Base-by-base conservation (phyloP, 768 basidiomycete species). In the Hirschioporus abietinus region DNA sequence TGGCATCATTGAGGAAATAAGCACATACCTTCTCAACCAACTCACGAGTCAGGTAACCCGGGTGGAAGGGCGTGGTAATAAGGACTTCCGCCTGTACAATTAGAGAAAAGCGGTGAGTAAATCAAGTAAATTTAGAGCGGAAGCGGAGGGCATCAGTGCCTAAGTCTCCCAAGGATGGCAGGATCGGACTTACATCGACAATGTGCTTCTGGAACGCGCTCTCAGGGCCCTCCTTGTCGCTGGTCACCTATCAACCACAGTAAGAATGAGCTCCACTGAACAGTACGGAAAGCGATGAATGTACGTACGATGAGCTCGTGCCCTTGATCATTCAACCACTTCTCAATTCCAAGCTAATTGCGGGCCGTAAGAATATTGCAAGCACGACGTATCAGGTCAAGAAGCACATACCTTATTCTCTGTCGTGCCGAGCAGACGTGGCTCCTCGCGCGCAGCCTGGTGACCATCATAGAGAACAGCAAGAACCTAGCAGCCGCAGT, bases 21-120 rank as follows among this genome's bases (percentile, higher is more conserved):
- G 30, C 34, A 57, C 75, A 61, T 73, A 84, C 89, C 83, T 90
- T 91, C 64, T 86, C 81, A 68, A 92, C 73, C 65, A 92, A 80
- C 0, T 91, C 90, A 42, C 80, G 83, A 1, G 91, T 93, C 67
- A 93, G 83, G 76, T 93, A 93, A 70, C 88, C 91, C 66, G 91
- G 91, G 76, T 93, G 91, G 87, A 93, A 93, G 5, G 91, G 91
- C 5, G 91, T 92, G 1, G 91, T 91, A 75, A 92, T 92, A 73
- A 92, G 75, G 66, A 92, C 84, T 75, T 92, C 91, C 60, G 89
- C 88, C 89, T 91, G 72, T 66, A 42, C 66, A 64, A 63, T 64
- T 59, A 64, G 18, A 67, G 67, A 42, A 66, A 57, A 65, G 64
- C 69, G 35, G 70, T 68, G 66, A 68, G 68, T 30, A 63, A 35